These are phyloP conservation scores for Tricladium varicosporioides DNA, from an alignment of 2,329 filamentous ascomycete genomes.

Conservation along the genomic window DNA sequence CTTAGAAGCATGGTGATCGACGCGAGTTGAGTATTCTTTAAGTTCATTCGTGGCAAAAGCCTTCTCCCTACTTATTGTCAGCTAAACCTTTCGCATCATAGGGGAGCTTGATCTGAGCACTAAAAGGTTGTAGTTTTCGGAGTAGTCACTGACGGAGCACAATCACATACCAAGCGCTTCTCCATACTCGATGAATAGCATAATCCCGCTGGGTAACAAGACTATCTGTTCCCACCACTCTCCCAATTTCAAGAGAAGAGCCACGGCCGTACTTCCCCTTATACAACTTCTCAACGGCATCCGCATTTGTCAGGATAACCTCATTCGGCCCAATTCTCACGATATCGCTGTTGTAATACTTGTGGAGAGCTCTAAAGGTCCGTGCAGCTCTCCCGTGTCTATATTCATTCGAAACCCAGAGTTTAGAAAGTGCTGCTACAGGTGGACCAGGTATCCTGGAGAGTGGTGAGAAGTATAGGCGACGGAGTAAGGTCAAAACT, in stretches of 20 bases:
- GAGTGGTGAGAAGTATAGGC: slow-evolving; percentile 29
- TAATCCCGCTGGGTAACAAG: slow-evolving; percentile 16
- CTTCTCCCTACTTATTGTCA: slow-evolving; percentile 5
- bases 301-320: slow-evolving; percentile 30
- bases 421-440: slow-evolving; percentile 24
- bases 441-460: slow-evolving; percentile 28
- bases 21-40: slow-evolving; percentile 14
- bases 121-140: too few species aligned
- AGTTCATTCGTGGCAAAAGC: slow-evolving; percentile 14
- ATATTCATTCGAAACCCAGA: slow-evolving; percentile 20
- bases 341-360: slow-evolving; percentile 27
- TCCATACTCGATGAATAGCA: slow-evolving; percentile 14
- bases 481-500: slow-evolving; percentile 13
- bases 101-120: too few species aligned
- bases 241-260: slow-evolving; percentile 16
- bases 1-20: slow-evolving; percentile 17
- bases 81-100: too few species aligned
- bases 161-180: slow-evolving; percentile 14
- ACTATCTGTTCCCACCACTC: slow-evolving; percentile 13
- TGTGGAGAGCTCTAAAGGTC: slow-evolving; percentile 21
- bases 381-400: slow-evolving; percentile 11
- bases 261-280: slow-evolving; percentile 18
- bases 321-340: slow-evolving; percentile 19
- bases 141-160: neutral
- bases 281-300: slow-evolving; percentile 16